Evolutionary conservation across 1,139 yeast genomes (phyloP), one percentile per base, ranked within the genome.

Genomic region (Yamadazyma buinensis): DNA sequence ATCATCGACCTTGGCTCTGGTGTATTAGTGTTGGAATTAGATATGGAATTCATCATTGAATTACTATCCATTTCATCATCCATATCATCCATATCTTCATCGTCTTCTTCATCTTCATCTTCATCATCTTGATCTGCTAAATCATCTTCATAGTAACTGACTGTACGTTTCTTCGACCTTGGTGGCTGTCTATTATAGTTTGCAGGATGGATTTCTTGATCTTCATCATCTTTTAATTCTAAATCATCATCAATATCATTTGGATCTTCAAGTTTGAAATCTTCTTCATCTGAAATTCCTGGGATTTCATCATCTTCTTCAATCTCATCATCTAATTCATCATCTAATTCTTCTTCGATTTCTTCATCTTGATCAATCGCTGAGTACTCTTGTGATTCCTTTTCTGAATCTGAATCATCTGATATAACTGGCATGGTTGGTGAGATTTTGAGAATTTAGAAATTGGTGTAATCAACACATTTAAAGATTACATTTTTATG

Each of bases 191-290:
- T 34, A 36, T 15, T 28, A 35, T 25, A 30, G 34, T 23, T 26
- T 24, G 26, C 23, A 11, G 37, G 32, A 26, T 13, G 26, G 13
- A 39, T 30, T 13, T 40, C 46, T 18, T 51, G 58, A 6, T 54
- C 57, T 5, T 53, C 65, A 18, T 52, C 61, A 5, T 55, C 57
- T 20, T 44, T 62, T n/a, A 61, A 43, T 33, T 64, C 71, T 30
- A 64, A 48, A 40, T 63, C 72, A 29, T 64, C 72, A 33, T 65
- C 72, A 28, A 63, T 57, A 21, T 61, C 68, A 37, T 66, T 72
- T 7, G 64, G 65, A 32, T 63, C 72, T 35, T 62, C 71, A 11
- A 64, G 52, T 32, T 56, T 52, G 36, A 55, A 63, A 31, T 55
- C 55, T 23, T 60, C 67, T 32, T 62, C 67, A 20, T 61, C 70